A percentile compares a stretch with the other conserved stretches of the same genome.
Evolutionary conservation across 1,284 basidiomycete species (phyloP).

Genomic region (Xerocomus tenax): DNA sequence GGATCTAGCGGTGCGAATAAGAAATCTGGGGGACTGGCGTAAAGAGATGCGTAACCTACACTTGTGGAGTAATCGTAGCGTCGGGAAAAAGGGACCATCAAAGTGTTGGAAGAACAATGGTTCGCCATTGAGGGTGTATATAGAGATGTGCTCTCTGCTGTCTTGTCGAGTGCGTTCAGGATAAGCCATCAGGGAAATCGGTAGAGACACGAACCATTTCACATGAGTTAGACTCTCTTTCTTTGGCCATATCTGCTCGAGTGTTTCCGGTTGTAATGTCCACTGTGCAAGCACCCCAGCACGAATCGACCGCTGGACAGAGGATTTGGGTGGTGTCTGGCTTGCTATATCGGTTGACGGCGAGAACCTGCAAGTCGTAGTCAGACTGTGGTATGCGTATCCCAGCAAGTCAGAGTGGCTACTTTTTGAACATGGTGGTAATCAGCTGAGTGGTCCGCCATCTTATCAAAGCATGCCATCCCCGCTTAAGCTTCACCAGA

Average conservation of each 20-base stretch:
- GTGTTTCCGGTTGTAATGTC: constrained; percentile 68
- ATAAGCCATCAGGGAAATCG: constrained; percentile 3
- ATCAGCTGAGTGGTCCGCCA: constrained; percentile 5
- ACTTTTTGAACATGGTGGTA: constrained; percentile 33
- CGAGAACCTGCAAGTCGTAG: constrained; percentile 53
- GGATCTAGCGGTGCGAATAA: constrained; percentile 55
- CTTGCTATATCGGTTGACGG: constrained; percentile 83
- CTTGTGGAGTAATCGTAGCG: constrained; percentile 81
- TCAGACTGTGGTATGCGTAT: constrained; percentile 7
- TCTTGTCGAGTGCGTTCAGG: constrained; percentile 18
- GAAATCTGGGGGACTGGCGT: neutral
- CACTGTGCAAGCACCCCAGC: constrained; percentile 75
- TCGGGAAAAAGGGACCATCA: constrained; percentile 88
- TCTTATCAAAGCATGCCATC: constrained; percentile 14
- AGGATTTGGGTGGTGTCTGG: constrained; percentile 92
- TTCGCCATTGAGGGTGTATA: constrained; percentile 80
- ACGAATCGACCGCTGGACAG: constrained; percentile 86
- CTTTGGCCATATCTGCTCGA: constrained; percentile 97
- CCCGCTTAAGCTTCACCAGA: constrained; percentile 13
- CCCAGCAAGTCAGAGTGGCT: neutral
- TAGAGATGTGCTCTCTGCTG: constrained; percentile 92
- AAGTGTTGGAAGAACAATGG: constrained; percentile 96
- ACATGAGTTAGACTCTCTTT: constrained; percentile 89
- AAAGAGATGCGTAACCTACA: constrained; percentile 47
- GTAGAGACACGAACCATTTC: constrained; percentile 69